Conservation (phyloP, 164 flowering plant genomes). For the Pachysandra terminalis region DNA sequence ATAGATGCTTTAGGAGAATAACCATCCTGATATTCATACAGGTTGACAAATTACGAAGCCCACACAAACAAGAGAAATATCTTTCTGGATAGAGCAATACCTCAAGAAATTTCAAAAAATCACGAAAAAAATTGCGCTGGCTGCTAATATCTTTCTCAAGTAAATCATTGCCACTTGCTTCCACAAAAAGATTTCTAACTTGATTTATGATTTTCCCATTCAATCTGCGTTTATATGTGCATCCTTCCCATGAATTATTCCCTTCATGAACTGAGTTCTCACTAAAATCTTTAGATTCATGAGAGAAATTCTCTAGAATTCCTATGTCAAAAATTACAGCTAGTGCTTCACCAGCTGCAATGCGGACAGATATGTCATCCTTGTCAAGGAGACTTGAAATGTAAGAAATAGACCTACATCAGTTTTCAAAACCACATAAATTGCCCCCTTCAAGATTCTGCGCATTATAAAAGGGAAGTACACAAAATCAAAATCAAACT, state of each 20-base stretch:
- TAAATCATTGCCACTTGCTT: slow-evolving; percentile 63
- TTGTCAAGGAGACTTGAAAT: slow-evolving; percentile 65
- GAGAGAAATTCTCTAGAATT: slow-evolving; percentile 43
- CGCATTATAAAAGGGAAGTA: not conserved
- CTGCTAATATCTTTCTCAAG: slow-evolving; percentile 48
- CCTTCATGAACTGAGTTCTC: slow-evolving; percentile 36
- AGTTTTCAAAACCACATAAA: slow-evolving; percentile 4
- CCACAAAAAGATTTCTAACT: slow-evolving; percentile 62
- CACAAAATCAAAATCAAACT: not conserved
- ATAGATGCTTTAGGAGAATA: slow-evolving; percentile 56
- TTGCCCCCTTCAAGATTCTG: not conserved
- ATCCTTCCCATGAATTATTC: slow-evolving; percentile 25
- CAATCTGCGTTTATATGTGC: slow-evolving; percentile 46
- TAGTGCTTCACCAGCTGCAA: slow-evolving; percentile 91
- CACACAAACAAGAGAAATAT: not conserved
- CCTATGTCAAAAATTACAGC: slow-evolving; percentile 79
- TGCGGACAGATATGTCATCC: slow-evolving; percentile 73
- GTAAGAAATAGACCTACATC: slow-evolving; percentile 65
- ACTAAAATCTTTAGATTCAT: slow-evolving; percentile 30
- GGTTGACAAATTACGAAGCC: not conserved
- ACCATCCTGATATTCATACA: slow-evolving; percentile 48
- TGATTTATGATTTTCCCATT: slow-evolving; percentile 62
- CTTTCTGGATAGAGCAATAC: slow-evolving; percentile 25
- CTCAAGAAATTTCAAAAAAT: slow-evolving; percentile 73
- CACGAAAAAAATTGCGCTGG: slow-evolving; percentile 69